These are phyloP conservation scores for Helotiales sp. DNA, from an alignment of 2,329 filamentous ascomycete species.

Conservation along the genomic window DNA sequence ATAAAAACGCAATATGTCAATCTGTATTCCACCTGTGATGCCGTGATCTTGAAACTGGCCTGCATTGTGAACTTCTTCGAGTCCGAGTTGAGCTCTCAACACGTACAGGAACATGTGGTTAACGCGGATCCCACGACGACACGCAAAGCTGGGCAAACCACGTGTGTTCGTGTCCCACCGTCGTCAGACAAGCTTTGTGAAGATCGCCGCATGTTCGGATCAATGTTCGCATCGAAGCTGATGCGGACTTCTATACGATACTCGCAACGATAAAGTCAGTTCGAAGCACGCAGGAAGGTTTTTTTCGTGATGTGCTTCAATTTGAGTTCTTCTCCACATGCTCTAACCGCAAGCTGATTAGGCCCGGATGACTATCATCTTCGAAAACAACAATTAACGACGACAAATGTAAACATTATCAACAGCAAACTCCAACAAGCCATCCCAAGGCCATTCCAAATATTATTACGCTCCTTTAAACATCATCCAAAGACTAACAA, in stretches of 20 bases:
- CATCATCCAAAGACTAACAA: too few species aligned
- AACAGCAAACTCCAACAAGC: background rate
- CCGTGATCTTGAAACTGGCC: background rate
- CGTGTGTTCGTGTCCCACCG: too few species aligned
- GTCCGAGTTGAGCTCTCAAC: background rate
- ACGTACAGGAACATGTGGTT: background rate
- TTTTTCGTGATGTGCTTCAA: background rate
- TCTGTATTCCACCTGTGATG: background rate
- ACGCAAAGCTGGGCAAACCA: too few species aligned
- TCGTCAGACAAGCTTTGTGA: too few species aligned
- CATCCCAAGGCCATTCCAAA: too few species aligned
- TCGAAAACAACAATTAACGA: background rate
- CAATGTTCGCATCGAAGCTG: too few species aligned
- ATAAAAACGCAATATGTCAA: background rate
- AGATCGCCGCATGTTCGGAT: too few species aligned
- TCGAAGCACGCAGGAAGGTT: background rate
- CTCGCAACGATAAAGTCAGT: too few species aligned
- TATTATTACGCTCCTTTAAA: too few species aligned
- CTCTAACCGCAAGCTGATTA: conserved; percentile 1
- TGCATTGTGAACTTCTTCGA: background rate
- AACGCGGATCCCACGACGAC: background rate
- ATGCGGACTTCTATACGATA: too few species aligned
- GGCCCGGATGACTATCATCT: background rate
- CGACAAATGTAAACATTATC: background rate
- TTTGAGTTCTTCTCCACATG: conserved; percentile 1